These are phyloP conservation scores for Citeromyces nyonsensis DNA, from an alignment of 805 yeast species.

Conservation along the genomic window DNA sequence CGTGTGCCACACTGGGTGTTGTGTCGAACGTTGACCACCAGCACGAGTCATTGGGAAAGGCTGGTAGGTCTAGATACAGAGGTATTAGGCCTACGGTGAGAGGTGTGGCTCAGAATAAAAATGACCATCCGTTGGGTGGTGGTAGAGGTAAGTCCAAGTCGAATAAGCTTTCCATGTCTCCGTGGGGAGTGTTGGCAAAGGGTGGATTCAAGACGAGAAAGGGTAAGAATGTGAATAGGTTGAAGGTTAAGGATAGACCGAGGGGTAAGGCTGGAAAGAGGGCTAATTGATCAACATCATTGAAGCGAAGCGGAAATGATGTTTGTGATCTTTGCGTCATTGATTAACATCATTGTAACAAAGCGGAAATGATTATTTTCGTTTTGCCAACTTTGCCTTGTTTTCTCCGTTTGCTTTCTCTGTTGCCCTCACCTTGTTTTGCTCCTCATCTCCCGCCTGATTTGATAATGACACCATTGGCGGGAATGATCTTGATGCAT, in stretches of 20 bases:
- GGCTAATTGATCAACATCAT: too few species aligned
- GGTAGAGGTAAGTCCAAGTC: constrained; percentile 99
- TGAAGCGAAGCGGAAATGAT: too few species aligned
- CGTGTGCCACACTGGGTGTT: constrained; percentile 88
- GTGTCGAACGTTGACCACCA: constrained; percentile 91
- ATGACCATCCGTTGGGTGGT: constrained; percentile 99
- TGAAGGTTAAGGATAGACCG: constrained; percentile 86
- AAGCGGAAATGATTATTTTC: too few species aligned
- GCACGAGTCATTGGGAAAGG: constrained; percentile 83
- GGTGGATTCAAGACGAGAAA: constrained; percentile 89
- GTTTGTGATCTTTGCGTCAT: constrained; percentile 2
- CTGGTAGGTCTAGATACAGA: constrained; percentile 84
- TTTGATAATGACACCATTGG: too few species aligned
- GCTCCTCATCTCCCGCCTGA: too few species aligned
- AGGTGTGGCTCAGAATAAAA: constrained; percentile 96
- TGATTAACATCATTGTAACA: not conserved
- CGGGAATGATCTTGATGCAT: too few species aligned
- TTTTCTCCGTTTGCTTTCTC: too few species aligned
- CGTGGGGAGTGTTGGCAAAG: constrained; percentile 90
- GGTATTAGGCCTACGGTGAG: constrained; percentile 93
- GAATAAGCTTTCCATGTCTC: constrained; percentile 83
- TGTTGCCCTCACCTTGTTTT: too few species aligned
- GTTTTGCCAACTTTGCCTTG: not conserved
- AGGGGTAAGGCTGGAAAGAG: constrained; percentile 35
- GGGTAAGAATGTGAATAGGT: constrained; percentile 71